Conservation (phyloP, 1,139 yeast species). For the Hyphopichia fennica region DNA sequence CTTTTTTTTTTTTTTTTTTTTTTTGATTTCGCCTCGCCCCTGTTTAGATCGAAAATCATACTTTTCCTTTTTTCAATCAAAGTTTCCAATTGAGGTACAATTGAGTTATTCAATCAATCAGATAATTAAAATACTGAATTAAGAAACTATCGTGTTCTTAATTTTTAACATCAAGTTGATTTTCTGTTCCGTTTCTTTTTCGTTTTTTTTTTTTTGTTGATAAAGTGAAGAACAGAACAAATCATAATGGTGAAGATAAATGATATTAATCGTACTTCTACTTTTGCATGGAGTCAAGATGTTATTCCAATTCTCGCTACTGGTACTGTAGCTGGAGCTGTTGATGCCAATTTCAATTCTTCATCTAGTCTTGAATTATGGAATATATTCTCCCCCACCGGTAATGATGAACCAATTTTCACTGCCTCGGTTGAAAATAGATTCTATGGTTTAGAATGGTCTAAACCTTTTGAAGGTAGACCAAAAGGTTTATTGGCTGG, state of each 20-base stretch:
- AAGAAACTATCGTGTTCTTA: no score
- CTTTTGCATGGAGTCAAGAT: slow-evolving; percentile 93
- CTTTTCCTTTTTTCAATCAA: neutral
- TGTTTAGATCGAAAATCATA: neutral
- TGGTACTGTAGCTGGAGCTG: slow-evolving; percentile 94
- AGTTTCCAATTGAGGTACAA: neutral
- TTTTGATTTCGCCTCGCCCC: no score
- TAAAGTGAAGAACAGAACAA: neutral
- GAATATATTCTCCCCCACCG: slow-evolving; percentile 57
- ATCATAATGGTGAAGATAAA: slow-evolving; percentile 71
- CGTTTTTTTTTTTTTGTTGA: no score
- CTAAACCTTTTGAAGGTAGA: slow-evolving; percentile 57
- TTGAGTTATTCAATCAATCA: neutral
- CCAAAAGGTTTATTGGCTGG: slow-evolving; percentile 73
- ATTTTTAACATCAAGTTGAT: no score
- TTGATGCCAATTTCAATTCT: slow-evolving; percentile 83
- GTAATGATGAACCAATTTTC: slow-evolving; percentile 48
- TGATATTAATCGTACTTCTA: slow-evolving; percentile 83
- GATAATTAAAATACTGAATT: no score
- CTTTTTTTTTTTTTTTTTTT: no score
- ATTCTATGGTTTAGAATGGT: slow-evolving; percentile 88
- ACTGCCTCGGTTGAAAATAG: slow-evolving; percentile 54
- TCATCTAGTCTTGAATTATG: slow-evolving; percentile 76
- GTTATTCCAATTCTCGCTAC: slow-evolving; percentile 75
- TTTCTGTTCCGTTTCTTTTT: no score